Evolutionary conservation across 495 filamentous ascomycete genomes (phyloP).

Genomic region (Talaromyces stipitatus): DNA sequence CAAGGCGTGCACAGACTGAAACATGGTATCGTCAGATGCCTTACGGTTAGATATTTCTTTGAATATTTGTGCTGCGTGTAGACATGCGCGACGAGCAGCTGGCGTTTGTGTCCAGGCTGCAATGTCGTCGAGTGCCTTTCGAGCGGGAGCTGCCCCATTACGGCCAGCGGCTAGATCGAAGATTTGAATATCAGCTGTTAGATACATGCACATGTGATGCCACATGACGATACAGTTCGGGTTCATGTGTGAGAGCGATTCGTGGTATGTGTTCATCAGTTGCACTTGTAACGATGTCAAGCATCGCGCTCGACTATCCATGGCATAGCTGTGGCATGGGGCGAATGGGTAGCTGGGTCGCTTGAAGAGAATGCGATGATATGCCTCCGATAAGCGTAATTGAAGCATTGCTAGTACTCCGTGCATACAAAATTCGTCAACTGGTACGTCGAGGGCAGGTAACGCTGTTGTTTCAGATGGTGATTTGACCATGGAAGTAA

Average conservation of each 20-base stretch:
- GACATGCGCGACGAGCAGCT: conserved; percentile 37
- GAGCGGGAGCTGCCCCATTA: conserved; percentile 33
- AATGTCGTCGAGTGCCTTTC: conserved; percentile 42
- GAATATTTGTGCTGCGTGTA: conserved; percentile 47
- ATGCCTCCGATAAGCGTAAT: conserved; percentile 36
- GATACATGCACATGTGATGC: conserved; percentile 47
- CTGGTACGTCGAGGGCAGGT: conserved; percentile 24
- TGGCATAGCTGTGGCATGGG: conserved; percentile 37
- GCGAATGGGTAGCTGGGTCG: conserved; percentile 33
- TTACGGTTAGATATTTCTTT: conserved; percentile 43
- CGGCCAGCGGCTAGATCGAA: conserved; percentile 45
- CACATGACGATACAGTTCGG: conserved; percentile 41
- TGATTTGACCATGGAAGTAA: conserved; percentile 32
- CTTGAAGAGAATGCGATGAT: conserved; percentile 38
- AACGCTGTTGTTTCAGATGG: conserved; percentile 31
- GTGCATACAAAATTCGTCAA: conserved; percentile 33
- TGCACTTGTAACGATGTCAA: conserved; percentile 33
- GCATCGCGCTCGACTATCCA: conserved; percentile 34
- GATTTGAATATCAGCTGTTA: conserved; percentile 42
- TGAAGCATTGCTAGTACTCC: conserved; percentile 33
- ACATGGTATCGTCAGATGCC: conserved; percentile 40
- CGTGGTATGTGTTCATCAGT: conserved; percentile 29
- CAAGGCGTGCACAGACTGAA: conserved; percentile 38
- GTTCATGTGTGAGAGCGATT: conserved; percentile 33
- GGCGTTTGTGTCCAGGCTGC: conserved; percentile 44